These are phyloP conservation scores for Penicillium sp. DNA, from an alignment of 2,329 filamentous ascomycete species.

Conservation along the genomic window DNA sequence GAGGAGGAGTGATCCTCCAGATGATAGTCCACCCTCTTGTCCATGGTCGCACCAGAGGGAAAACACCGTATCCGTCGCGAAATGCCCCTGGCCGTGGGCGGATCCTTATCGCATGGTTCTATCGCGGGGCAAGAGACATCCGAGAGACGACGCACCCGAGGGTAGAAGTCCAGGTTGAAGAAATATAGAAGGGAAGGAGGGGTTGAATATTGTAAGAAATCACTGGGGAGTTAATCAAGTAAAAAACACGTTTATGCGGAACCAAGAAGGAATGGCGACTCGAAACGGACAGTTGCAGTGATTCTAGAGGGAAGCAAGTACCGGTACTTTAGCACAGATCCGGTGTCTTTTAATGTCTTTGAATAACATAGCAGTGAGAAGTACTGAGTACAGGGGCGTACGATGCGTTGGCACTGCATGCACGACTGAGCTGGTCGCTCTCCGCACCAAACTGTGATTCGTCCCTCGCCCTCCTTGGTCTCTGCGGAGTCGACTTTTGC, in stretches of 20 bases:
- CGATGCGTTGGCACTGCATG: conserved; percentile 33
- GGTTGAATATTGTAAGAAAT: conserved; percentile 1
- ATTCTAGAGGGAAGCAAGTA: conserved; percentile 1
- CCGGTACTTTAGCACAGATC: background rate
- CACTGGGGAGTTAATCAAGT: conserved; percentile 5
- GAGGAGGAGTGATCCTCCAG: conserved; percentile 28
- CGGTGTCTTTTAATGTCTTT: background rate
- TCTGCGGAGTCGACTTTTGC: conserved; percentile 23
- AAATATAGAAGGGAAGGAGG: conserved; percentile 5
- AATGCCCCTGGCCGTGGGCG: conserved; percentile 33
- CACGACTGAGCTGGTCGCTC: conserved; percentile 28
- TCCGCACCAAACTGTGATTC: conserved; percentile 22
- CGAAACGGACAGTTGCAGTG: conserved; percentile 31
- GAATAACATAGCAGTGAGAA: background rate
- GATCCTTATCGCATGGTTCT: conserved; percentile 41
- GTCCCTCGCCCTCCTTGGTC: conserved; percentile 23
- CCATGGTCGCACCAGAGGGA: conserved; percentile 30
- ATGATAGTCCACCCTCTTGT: conserved; percentile 42
- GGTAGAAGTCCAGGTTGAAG: conserved; percentile 18
- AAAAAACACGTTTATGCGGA: background rate
- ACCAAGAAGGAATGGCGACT: conserved; percentile 18
- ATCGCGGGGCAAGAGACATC: conserved; percentile 21
- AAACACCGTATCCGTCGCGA: conserved; percentile 27
- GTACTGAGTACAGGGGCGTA: conserved; percentile 20
- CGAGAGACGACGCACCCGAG: conserved; percentile 14